Evolutionary conservation across 345 rosid genomes (phyloP).

Genomic region (Punica granatum): DNA sequence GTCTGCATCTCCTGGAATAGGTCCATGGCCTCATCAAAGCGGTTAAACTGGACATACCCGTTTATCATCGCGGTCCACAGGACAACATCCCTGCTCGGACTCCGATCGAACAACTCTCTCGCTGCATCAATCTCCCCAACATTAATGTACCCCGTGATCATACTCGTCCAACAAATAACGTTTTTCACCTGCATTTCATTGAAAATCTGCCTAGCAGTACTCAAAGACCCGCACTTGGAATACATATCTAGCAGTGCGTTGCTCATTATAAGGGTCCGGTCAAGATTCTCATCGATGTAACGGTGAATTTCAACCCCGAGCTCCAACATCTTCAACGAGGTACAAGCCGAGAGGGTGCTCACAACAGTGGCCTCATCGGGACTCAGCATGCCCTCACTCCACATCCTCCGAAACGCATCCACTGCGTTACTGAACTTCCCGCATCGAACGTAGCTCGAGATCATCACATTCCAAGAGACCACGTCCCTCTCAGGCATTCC

Average conservation of each 20-base stretch:
- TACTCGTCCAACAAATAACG: slow-evolving; percentile 69
- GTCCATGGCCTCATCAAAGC: slow-evolving; percentile 46
- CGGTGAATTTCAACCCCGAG: slow-evolving; percentile 45
- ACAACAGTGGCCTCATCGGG: slow-evolving; percentile 62
- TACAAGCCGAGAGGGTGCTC: slow-evolving; percentile 65
- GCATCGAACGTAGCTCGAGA: slow-evolving; percentile 44
- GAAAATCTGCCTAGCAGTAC: slow-evolving; percentile 36
- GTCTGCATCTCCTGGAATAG: slow-evolving; percentile 57
- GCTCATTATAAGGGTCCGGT: slow-evolving; percentile 38
- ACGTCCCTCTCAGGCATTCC: slow-evolving; percentile 59
- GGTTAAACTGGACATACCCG: slow-evolving; percentile 65
- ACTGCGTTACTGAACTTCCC: slow-evolving; percentile 49
- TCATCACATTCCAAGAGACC: slow-evolving; percentile 68
- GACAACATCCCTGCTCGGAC: slow-evolving; percentile 58
- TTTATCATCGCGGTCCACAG: slow-evolving; percentile 89
- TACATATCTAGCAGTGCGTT: slow-evolving; percentile 69
- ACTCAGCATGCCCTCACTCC: slow-evolving; percentile 26
- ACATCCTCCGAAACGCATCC: slow-evolving; percentile 36
- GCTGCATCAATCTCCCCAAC: slow-evolving; percentile 47
- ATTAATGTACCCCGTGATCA: slow-evolving; percentile 56
- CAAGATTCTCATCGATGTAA: slow-evolving; percentile 32
- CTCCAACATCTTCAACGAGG: slow-evolving; percentile 38
- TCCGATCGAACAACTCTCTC: slow-evolving; percentile 58
- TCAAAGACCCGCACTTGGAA: slow-evolving; percentile 56
- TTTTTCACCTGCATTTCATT: slow-evolving; percentile 42